A percentile compares a stretch with the other conserved stretches of the same genome.
Evolutionary conservation across 2,329 filamentous ascomycete genomes (phyloP).

Genomic region (Epichloe uncinata): DNA sequence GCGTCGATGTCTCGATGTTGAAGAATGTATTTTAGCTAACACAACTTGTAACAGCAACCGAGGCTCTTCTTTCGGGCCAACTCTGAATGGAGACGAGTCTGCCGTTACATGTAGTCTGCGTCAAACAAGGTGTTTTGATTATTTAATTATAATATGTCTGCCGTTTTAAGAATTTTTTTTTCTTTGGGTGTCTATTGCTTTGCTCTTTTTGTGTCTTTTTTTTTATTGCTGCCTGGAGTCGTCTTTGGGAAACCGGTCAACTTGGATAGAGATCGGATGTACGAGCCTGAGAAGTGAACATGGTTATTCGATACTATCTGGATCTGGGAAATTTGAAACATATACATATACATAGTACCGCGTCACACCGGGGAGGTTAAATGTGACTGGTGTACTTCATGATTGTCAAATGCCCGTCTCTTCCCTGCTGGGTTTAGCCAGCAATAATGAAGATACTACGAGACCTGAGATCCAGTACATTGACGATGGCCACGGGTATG

Average conservation of each 20-base stretch:
- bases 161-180: neutral
- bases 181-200: neutral
- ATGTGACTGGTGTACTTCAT: no score
- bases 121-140: neutral
- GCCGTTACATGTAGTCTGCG: neutral
- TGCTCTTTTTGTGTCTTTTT: neutral
- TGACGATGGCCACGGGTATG: no score
- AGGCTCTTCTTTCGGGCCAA: slow-evolving; percentile 66
- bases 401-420: neutral
- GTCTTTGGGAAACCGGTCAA: neutral
- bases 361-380: no score
- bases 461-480: no score
- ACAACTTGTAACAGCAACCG: slow-evolving; percentile 42
- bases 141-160: neutral
- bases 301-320: neutral
- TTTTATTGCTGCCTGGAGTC: slow-evolving; percentile 2
- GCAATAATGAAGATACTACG: no score
- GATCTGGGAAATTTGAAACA: neutral
- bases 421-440: neutral
- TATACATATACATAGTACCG: neutral
- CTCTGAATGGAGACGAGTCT: slow-evolving; percentile 33
- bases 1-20: neutral
- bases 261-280: neutral
- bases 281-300: neutral
- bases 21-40: neutral